Percentiles rank a stretch among this genome's conserved stretches.
Evolutionary conservation across 2,329 filamentous ascomycete genomes (phyloP).

Genomic region (Tolypocladium nubicola): DNA sequence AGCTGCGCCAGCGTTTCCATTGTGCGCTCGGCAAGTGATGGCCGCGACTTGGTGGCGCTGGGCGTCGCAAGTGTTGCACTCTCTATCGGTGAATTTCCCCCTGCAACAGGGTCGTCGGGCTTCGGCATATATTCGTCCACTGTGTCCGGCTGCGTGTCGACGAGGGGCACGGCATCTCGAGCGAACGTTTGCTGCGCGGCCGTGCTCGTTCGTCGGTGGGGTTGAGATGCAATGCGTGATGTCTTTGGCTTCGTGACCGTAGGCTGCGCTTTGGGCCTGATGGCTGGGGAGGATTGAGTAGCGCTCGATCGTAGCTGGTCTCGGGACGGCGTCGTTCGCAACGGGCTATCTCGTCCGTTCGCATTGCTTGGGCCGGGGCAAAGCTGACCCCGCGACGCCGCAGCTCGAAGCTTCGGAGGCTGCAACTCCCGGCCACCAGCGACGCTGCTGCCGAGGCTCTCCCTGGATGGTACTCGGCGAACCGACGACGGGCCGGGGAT

Average conservation of each 20-base stretch:
- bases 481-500: constrained; percentile 16
- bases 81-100: background rate
- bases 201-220: constrained; percentile 4
- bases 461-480: constrained; percentile 17
- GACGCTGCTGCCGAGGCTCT: constrained; percentile 11
- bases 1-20: constrained; percentile 73
- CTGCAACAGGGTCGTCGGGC: constrained; percentile 9
- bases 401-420: constrained; percentile 28
- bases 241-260: constrained; percentile 8
- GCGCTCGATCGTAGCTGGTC: constrained; percentile 10
- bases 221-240: constrained; percentile 2
- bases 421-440: constrained; percentile 19
- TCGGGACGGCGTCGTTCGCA: constrained; percentile 7
- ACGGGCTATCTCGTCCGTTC: constrained; percentile 7
- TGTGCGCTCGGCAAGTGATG: constrained; percentile 72
- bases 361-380: constrained; percentile 12
- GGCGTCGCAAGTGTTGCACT: constrained; percentile 7
- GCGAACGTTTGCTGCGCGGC: background rate
- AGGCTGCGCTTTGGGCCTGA: constrained; percentile 6
- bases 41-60: constrained; percentile 19
- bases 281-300: constrained; percentile 3
- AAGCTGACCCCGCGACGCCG: constrained; percentile 29
- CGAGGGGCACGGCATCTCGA: background rate
- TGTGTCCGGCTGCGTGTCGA: background rate
- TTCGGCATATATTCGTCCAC: background rate